These are phyloP conservation scores for Corinectria fuckeliana DNA, from an alignment of 2,329 filamentous ascomycete species.

Conservation along the genomic window DNA sequence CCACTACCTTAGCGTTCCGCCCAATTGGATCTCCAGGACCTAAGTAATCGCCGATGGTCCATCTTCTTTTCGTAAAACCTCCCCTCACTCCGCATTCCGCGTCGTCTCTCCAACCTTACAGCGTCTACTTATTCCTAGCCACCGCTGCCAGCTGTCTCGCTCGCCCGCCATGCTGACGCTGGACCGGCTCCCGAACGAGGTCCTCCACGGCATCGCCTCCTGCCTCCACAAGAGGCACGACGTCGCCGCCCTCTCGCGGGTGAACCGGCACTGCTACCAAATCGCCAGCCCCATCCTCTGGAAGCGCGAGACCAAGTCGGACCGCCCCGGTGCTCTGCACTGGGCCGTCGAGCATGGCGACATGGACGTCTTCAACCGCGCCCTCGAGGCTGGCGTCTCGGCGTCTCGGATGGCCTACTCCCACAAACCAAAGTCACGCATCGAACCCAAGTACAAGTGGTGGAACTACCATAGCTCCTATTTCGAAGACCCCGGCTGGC, in stretches of 20 bases:
- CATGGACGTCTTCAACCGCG: constrained; percentile 28
- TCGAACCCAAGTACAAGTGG: constrained; percentile 33
- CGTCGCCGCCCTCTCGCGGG: constrained; percentile 33
- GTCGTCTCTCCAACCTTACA: not conserved
- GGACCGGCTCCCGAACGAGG: constrained; percentile 41
- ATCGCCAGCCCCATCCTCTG: constrained; percentile 37
- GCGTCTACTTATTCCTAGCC: constrained; percentile 11
- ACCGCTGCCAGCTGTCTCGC: constrained; percentile 21
- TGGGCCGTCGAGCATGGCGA: constrained; percentile 37
- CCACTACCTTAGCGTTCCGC: constrained; percentile 11
- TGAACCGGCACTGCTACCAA: constrained; percentile 34
- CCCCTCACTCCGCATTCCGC: constrained; percentile 27
- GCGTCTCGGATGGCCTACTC: constrained; percentile 34
- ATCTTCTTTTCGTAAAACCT: constrained; percentile 21
- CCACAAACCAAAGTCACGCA: constrained; percentile 37
- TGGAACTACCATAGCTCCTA: constrained; percentile 39
- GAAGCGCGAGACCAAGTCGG: constrained; percentile 36
- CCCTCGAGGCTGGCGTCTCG: constrained; percentile 34
- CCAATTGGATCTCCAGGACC: constrained; percentile 13
- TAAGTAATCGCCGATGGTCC: constrained; percentile 1
- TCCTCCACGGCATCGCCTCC: constrained; percentile 33
- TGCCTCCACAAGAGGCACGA: constrained; percentile 37
- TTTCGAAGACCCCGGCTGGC: constrained; percentile 36
- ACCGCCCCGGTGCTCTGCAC: constrained; percentile 36
- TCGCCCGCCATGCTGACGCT: constrained; percentile 38